Evolutionary conservation across 2,329 filamentous ascomycete species (phyloP), one percentile per base, ranked within the genome.

Genomic region (Podosphaera leucotricha): DNA sequence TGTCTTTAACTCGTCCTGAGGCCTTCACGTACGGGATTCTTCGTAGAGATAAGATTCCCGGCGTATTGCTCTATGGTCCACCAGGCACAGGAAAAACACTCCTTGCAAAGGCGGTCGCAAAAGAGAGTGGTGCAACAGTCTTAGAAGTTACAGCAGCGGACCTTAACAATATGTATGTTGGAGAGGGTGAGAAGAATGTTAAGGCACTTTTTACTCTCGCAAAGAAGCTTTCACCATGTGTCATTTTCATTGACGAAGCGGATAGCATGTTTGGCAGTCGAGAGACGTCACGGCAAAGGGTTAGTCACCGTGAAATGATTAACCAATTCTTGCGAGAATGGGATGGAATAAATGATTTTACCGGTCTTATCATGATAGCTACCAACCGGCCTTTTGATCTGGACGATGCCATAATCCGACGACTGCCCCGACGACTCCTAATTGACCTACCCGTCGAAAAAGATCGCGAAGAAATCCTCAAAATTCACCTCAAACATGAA

Each of bases 311-410:
- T 42, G 87, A 94, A 59, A 78, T 90, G 44, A 86, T 95, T 60
- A 98, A 94, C 57, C 87, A 98, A 61, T 95, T 95, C 60, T 65
- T 98, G 42, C 80, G 85, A 44, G 87, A 95, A 59, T 95, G 87
- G 90, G 90, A 95, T 54, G 90, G 90, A 10, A 78, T 95, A 66
- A 66, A 66, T 44, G 80, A 81, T 53, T 71, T 76, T 40, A 80
- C 80, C 16, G 84, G 87, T 2, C 95, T 98, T 59, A 87, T 98
- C 60, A 94, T 98, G 85, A 85, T 95, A 0, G 87, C 90, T 22
- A 95, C 86, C 7, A 95, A 98, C 60, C 71, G 87, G 8, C 90
- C 90, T 0, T 94, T 92, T 55, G 90, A 95, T 55, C 72, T 98
- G 1, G 90, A 98, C 54, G 82, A 90, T 53, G 82, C 82, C 8